A percentile compares a stretch with the other conserved stretches of the same genome.
Evolutionary conservation across 2,329 filamentous ascomycete species (phyloP).

Genomic region (Lachnellula willkommii): DNA sequence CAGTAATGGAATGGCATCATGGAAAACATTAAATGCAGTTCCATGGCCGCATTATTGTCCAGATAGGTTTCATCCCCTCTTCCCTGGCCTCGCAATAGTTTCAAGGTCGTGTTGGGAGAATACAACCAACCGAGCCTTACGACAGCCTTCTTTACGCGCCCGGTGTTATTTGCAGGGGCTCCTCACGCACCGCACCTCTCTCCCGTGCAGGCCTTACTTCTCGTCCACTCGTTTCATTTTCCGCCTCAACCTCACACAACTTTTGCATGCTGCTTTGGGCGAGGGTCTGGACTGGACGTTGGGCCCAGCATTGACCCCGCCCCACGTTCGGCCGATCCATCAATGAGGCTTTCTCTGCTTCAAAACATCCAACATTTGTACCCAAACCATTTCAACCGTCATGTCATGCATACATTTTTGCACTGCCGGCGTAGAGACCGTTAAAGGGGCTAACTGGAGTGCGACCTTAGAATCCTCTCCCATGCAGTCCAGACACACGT

Average conservation of each 20-base stretch:
- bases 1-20: constrained; percentile 16
- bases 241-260: constrained; percentile 15
- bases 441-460: constrained; percentile 16
- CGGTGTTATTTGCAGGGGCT: constrained; percentile 26
- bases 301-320: neutral
- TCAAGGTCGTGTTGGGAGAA: constrained; percentile 16
- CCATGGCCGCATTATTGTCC: constrained; percentile 19
- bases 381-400: neutral
- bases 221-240: constrained; percentile 22
- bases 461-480: constrained; percentile 40
- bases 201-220: constrained; percentile 19
- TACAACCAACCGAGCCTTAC: constrained; percentile 26
- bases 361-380: neutral
- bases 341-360: neutral
- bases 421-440: neutral
- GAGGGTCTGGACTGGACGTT: neutral
- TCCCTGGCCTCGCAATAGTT: constrained; percentile 19
- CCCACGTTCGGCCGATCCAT: neutral
- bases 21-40: constrained; percentile 3
- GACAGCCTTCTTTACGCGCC: constrained; percentile 32
- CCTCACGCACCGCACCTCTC: constrained; percentile 26
- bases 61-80: constrained; percentile 17
- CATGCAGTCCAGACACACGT: constrained; percentile 51
- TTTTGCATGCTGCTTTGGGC: constrained; percentile 11
- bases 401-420: neutral